Base-by-base conservation (phyloP, 2,329 filamentous ascomycete species). In the Ambrosiella beaveri region DNA sequence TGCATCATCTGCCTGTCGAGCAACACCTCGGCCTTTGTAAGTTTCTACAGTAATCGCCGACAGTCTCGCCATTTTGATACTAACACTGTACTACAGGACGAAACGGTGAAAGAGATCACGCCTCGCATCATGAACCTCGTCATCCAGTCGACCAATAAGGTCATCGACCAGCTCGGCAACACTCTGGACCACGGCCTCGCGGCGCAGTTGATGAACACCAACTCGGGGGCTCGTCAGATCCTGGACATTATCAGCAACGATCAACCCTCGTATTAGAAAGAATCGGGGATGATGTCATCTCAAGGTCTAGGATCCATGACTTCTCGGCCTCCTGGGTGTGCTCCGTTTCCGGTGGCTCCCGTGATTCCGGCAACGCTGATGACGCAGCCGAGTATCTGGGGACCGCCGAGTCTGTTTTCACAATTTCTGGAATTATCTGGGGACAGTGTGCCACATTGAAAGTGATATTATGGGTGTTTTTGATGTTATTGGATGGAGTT, bases 61-160 rank as follows among this genome's bases (percentile, higher is more conserved):
- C 13, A 9, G n/a, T 51, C 35, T 35, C 2, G 7, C 13, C 8
- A 27, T n/a, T n/a, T 38, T 45, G 11, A 53, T 57, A 58, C 65
- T 70, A 67, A 68, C 65, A 11, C 5, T 60, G 49, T 52, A 40
- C 15, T 49, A n/a, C 64, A 80, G 76, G 76, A 80, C 58, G 70
- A 74, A 19, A 74, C 79, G 68, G 72, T 78, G 58, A 73, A 74
- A 59, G 74, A 75, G 27, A 75, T 80, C 41, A 74, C 78, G 39
- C 77, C 78, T 35, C 77, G 75, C 63, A 78, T 81, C 63, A 79
- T 81, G 71, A 68, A 69, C 50, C 74, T 77, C 44, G 72, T 80
- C 63, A 71, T 76, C 62, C 68, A 72, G 56, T 73, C 75, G 44
- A 70, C 79, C 45, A 77, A 80, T 65, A 71, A 74, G 58, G 70